Percentiles rank a stretch among this genome's conserved stretches.
These are phyloP conservation scores for Plasmodium cynomolgi DNA, from an alignment of 169 alveolate genomes.

Conservation along the genomic window DNA sequence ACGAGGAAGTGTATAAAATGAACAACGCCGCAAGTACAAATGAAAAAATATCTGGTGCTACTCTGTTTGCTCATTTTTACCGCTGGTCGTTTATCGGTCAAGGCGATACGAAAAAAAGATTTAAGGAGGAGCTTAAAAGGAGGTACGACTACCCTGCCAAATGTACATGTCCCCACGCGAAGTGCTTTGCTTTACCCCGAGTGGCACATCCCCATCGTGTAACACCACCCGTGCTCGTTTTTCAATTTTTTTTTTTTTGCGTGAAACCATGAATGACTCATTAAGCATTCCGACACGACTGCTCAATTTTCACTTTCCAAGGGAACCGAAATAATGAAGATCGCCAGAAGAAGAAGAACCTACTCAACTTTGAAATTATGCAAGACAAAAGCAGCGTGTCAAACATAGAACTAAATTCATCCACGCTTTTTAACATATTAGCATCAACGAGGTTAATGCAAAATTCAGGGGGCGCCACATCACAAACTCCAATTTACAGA, in stretches of 20 bases:
- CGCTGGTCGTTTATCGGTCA: slow-evolving; percentile 13
- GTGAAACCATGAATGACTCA: background rate
- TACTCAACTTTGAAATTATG: slow-evolving; percentile 53
- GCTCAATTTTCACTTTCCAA: background rate
- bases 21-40: slow-evolving; percentile 10
- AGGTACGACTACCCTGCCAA: slow-evolving; percentile 13
- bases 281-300: background rate
- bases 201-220: background rate
- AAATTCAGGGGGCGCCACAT: background rate
- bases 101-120: slow-evolving; percentile 21
- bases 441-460: slow-evolving; percentile 37
- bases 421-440: slow-evolving; percentile 29
- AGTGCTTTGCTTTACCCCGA: background rate
- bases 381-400: slow-evolving; percentile 39
- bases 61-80: slow-evolving; percentile 24
- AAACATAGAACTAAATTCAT: slow-evolving; percentile 53
- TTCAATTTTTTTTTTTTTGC: background rate
- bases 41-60: slow-evolving; percentile 43
- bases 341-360: slow-evolving; percentile 5
- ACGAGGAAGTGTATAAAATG: slow-evolving; percentile 16
- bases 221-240: background rate
- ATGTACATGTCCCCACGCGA: background rate
- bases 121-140: slow-evolving; percentile 31
- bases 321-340: slow-evolving; percentile 10
- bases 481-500: slow-evolving; percentile 25